Conservation (phyloP, 306 rosid genomes). For the Fragaria nilgerrensis region DNA sequence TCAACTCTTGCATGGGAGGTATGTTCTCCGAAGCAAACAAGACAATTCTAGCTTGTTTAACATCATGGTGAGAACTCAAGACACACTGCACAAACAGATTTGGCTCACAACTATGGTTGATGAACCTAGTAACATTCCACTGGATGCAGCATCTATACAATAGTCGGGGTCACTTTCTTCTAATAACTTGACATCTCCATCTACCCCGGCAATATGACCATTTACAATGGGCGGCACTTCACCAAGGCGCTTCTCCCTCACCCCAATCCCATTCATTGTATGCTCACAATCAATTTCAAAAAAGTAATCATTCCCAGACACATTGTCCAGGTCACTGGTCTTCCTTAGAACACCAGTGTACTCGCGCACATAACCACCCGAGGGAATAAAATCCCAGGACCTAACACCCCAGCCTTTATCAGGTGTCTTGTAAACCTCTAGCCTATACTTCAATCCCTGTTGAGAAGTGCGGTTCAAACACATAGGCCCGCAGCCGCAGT, state of each 20-base stretch:
- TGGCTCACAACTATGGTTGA: constrained; percentile 31
- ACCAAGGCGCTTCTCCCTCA: constrained; percentile 24
- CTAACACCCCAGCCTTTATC: constrained; percentile 33
- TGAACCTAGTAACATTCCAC: constrained; percentile 25
- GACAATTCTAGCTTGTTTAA: constrained; percentile 23
- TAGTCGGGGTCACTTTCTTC: constrained; percentile 11
- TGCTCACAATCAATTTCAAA: constrained; percentile 31
- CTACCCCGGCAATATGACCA: neutral
- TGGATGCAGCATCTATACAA: constrained; percentile 20
- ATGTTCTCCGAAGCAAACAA: constrained; percentile 28
- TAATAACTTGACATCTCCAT: neutral
- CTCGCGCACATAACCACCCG: constrained; percentile 26
- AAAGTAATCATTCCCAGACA: constrained; percentile 16
- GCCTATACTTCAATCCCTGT: constrained; percentile 24
- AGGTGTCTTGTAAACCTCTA: constrained; percentile 23
- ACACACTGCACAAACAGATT: constrained; percentile 32
- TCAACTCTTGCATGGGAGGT: constrained; percentile 17
- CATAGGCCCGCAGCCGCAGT: constrained; percentile 25
- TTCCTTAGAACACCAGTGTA: constrained; percentile 24
- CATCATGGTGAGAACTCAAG: constrained; percentile 26
- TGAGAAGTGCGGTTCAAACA: constrained; percentile 28
- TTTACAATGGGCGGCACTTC: constrained; percentile 11
- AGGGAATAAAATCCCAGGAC: constrained; percentile 31
- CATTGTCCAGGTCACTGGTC: constrained; percentile 16
- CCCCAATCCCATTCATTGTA: constrained; percentile 23